A percentile compares a stretch with the other conserved stretches of the same genome.
These are phyloP conservation scores for Neurospora sp. DNA, from an alignment of 495 filamentous ascomycete species.

Conservation along the genomic window DNA sequence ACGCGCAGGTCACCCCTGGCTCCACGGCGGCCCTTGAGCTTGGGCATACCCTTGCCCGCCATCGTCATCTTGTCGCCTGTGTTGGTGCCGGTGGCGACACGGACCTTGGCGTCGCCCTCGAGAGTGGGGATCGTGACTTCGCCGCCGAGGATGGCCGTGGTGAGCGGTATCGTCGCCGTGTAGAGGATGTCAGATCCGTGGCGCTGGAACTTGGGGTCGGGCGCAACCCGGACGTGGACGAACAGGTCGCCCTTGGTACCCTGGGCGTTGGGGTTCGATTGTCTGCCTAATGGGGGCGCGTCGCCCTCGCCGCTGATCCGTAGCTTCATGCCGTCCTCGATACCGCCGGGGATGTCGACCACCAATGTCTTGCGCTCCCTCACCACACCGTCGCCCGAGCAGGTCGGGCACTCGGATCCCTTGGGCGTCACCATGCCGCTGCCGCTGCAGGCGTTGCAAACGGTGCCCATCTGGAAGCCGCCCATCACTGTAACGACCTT, in stretches of 20 bases:
- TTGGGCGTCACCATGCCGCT: constrained; percentile 59
- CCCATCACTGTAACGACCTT: constrained; percentile 80
- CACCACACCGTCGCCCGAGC: constrained; percentile 67
- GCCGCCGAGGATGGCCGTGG: constrained; percentile 85
- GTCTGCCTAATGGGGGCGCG: constrained; percentile 60
- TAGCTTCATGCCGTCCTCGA: constrained; percentile 92
- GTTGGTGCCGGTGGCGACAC: constrained; percentile 78
- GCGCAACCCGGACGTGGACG: constrained; percentile 70
- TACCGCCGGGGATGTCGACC: constrained; percentile 85
- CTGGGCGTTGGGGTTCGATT: constrained; percentile 45
- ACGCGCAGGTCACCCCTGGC: constrained; percentile 74
- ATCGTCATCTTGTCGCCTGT: constrained; percentile 87
- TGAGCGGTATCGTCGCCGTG: constrained; percentile 82
- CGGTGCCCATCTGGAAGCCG: constrained; percentile 90
- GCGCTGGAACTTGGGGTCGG: constrained; percentile 79
- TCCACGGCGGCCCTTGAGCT: constrained; percentile 45
- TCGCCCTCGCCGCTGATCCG: constrained; percentile 77
- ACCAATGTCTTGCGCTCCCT: constrained; percentile 68
- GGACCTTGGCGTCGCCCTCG: constrained; percentile 78
- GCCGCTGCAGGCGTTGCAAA: constrained; percentile 72
- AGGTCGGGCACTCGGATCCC: constrained; percentile 69
- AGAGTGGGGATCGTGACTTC: constrained; percentile 83
- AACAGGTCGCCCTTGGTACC: constrained; percentile 73
- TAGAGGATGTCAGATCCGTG: constrained; percentile 82
- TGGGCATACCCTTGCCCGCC: constrained; percentile 84